phyloP scores from a whole-genome alignment of 2,329 filamentous ascomycete genomes.

The Monosporascus sp. region DNA sequence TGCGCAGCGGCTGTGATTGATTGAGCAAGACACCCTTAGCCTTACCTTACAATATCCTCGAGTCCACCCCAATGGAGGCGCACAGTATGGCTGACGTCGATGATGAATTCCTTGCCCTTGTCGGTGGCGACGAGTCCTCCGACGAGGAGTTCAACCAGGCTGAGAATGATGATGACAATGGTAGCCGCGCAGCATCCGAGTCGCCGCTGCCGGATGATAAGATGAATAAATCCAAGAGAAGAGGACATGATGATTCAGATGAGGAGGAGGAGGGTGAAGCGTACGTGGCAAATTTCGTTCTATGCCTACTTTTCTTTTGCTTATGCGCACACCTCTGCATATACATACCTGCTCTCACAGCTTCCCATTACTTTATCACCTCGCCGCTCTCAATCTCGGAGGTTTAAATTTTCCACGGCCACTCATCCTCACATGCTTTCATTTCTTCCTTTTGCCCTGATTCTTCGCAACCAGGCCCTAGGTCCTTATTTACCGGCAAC shows the following conservation, averaged over 20 bases:
- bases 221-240: slow-evolving; percentile 40
- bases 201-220: slow-evolving; percentile 41
- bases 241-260: slow-evolving; percentile 56
- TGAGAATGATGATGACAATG: slow-evolving; percentile 46
- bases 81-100: slow-evolving; percentile 79
- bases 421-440: too few species aligned
- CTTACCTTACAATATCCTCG: background rate
- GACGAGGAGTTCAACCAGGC: slow-evolving; percentile 50
- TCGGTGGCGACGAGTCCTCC: slow-evolving; percentile 66
- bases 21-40: background rate
- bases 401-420: too few species aligned
- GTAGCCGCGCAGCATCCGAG: slow-evolving; percentile 50
- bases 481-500: background rate
- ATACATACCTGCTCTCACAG: slow-evolving; percentile 1
- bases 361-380: background rate
- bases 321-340: slow-evolving; percentile 1
- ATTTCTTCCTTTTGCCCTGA: too few species aligned
- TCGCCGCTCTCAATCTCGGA: too few species aligned
- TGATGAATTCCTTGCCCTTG: slow-evolving; percentile 88
- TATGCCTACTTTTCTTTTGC: slow-evolving; percentile 5
- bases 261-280: slow-evolving; percentile 73
- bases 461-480: background rate
- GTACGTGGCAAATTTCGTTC: slow-evolving; percentile 49
- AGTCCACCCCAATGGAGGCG: background rate
- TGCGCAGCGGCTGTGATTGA: background rate